Evolutionary conservation across 2,329 filamentous ascomycete species (phyloP).

Genomic region (Calonectria multiphialidica): DNA sequence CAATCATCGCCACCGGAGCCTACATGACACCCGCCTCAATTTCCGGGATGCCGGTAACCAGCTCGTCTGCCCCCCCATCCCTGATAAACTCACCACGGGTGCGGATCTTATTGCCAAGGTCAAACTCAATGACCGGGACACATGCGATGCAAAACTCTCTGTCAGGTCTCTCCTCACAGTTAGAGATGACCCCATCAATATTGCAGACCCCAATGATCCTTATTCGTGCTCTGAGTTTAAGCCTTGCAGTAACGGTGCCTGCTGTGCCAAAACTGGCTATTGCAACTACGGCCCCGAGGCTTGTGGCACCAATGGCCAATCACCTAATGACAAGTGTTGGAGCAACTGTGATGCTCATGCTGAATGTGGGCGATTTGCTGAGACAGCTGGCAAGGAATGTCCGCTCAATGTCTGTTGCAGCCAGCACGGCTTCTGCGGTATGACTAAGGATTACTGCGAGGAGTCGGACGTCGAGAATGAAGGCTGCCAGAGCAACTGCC

Average conservation of each 20-base stretch:
- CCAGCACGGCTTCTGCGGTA: not conserved
- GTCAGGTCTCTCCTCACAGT: not conserved
- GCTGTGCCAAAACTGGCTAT: not conserved
- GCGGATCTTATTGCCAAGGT: not conserved
- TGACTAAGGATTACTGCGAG: not conserved
- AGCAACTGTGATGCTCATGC: conserved; percentile 26
- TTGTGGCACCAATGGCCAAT: conserved; percentile 10
- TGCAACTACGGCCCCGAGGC: conserved; percentile 12
- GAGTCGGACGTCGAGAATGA: not conserved
- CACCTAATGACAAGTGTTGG: not conserved
- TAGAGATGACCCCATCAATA: not conserved
- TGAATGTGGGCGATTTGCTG: conserved; percentile 27
- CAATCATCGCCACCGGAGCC: not conserved
- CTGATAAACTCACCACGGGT: not conserved
- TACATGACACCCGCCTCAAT: not conserved
- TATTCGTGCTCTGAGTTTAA: not conserved
- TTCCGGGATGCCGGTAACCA: not conserved
- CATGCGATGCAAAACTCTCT: not conserved
- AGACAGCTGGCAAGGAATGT: conserved; percentile 3
- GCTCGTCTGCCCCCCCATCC: not conserved
- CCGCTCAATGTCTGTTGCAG: conserved; percentile 27
- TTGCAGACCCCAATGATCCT: not conserved
- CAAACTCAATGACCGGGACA: not conserved
- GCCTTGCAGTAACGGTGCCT: not conserved
- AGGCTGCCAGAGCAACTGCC: not conserved